Percentiles rank a stretch among this genome's conserved stretches.
Evolutionary conservation across 805 yeast genomes (phyloP).

Genomic region (Naumovozyma castellii): DNA sequence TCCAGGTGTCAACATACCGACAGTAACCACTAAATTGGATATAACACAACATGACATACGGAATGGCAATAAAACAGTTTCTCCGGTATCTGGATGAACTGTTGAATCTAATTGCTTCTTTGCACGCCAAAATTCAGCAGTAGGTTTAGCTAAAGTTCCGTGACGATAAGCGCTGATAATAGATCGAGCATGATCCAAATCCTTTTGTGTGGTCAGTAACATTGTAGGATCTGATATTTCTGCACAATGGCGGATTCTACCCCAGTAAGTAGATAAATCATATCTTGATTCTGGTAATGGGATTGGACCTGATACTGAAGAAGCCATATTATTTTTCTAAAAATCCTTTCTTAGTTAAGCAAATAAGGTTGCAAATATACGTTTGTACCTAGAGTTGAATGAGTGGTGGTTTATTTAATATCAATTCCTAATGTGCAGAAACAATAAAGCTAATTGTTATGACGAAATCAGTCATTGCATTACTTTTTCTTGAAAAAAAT

Average conservation of each 20-base stretch:
- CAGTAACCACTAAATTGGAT: constrained; percentile 88
- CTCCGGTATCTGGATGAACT: constrained; percentile 94
- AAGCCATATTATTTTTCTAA: constrained; percentile 50
- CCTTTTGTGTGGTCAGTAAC: constrained; percentile 61
- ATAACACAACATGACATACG: constrained; percentile 95
- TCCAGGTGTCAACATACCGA: constrained; percentile 95
- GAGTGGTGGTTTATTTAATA: too few relatives aligned
- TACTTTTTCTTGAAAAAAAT: too few relatives aligned
- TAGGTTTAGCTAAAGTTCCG: constrained; percentile 55
- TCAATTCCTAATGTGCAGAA: too few relatives aligned
- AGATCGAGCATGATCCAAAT: constrained; percentile 54
- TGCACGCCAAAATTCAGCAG: constrained; percentile 81
- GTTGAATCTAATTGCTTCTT: constrained; percentile 84
- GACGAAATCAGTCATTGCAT: too few relatives aligned
- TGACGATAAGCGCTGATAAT: constrained; percentile 63
- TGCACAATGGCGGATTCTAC: constrained; percentile 90
- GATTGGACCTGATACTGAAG: constrained; percentile 75
- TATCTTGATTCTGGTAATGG: constrained; percentile 71
- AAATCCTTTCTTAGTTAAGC: neutral
- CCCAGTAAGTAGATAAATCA: constrained; percentile 79
- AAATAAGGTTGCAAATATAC: too few relatives aligned
- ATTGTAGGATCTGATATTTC: constrained; percentile 87
- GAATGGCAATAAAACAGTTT: constrained; percentile 84
- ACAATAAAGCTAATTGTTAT: too few relatives aligned
- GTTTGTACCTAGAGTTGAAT: too few relatives aligned